These are phyloP conservation scores for Eleusine coracana DNA, from an alignment of 176 grass and related monocot genomes.

Conservation along the genomic window DNA sequence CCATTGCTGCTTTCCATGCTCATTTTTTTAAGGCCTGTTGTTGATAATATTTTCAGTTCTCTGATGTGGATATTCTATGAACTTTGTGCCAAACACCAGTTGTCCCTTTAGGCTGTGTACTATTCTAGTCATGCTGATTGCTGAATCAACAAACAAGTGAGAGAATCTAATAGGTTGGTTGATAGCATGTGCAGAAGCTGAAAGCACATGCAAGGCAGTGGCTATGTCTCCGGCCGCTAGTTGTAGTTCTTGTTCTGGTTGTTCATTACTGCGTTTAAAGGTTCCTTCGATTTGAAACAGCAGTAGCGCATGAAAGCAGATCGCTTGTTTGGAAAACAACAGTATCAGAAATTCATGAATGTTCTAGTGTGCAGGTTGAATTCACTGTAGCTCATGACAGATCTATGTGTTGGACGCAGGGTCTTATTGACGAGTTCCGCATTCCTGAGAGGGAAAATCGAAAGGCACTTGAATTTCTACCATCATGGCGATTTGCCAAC, in stretches of 20 bases:
- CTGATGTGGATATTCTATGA: slow-evolving; percentile 21
- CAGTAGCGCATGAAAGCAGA: background rate
- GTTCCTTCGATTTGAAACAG: background rate
- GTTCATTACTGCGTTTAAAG: slow-evolving; percentile 12
- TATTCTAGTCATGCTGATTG: slow-evolving; percentile 22
- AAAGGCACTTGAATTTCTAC: slow-evolving; percentile 55
- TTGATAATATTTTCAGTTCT: background rate
- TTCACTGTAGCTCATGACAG: slow-evolving; percentile 27
- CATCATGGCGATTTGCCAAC: slow-evolving; percentile 93
- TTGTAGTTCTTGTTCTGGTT: slow-evolving; percentile 11
- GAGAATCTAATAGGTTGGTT: slow-evolving; percentile 24
- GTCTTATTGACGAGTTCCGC: slow-evolving; percentile 83
- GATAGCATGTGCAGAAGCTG: slow-evolving; percentile 43
- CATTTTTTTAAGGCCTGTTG: background rate
- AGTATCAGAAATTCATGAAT: background rate
- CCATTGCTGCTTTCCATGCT: slow-evolving; percentile 24
- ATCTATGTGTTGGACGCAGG: slow-evolving; percentile 48
- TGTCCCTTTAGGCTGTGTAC: slow-evolving; percentile 1
- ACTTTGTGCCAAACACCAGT: background rate
- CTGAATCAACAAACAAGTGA: slow-evolving; percentile 25
- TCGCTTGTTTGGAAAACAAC: background rate
- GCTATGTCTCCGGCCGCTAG: slow-evolving; percentile 16
- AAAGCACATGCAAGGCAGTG: slow-evolving; percentile 44
- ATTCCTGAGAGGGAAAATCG: slow-evolving; percentile 75
- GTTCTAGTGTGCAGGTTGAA: slow-evolving; percentile 1